A percentile compares a stretch with the other conserved stretches of the same genome.
phyloP scores from a whole-genome alignment of 495 filamentous ascomycete genomes.

The Aspergillus leporis region DNA sequence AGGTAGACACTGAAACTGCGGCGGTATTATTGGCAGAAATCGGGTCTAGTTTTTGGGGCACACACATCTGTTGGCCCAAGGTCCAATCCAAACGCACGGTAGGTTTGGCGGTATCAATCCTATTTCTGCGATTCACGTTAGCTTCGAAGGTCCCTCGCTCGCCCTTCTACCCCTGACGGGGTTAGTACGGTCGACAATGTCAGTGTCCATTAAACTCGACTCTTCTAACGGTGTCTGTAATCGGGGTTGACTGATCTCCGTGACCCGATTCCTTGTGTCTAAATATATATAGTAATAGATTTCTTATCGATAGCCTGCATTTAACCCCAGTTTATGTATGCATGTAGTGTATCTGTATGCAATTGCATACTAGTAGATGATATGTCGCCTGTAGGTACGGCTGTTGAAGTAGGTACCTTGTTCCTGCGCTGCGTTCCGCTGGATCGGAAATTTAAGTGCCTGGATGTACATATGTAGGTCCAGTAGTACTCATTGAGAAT shows the following conservation, averaged over 20 bases:
- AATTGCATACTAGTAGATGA: not conserved
- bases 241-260: not conserved
- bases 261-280: not conserved
- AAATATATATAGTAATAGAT: not conserved
- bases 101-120: not conserved
- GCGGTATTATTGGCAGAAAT: not conserved
- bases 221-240: not conserved
- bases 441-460: not conserved
- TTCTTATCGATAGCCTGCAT: no score
- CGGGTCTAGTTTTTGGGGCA: not conserved
- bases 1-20: slow-evolving; percentile 4
- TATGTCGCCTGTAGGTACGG: no score
- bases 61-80: not conserved
- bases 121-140: not conserved
- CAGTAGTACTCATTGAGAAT: no score
- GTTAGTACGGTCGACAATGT: not conserved
- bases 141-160: not conserved
- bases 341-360: not conserved
- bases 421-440: not conserved
- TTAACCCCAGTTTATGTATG: not conserved
- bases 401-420: not conserved
- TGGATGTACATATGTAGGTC: not conserved
- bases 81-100: not conserved
- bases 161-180: not conserved
- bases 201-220: not conserved